Base-by-base conservation (phyloP, 2,329 filamentous ascomycete species). In the Sphaerostilbella broomeana region DNA sequence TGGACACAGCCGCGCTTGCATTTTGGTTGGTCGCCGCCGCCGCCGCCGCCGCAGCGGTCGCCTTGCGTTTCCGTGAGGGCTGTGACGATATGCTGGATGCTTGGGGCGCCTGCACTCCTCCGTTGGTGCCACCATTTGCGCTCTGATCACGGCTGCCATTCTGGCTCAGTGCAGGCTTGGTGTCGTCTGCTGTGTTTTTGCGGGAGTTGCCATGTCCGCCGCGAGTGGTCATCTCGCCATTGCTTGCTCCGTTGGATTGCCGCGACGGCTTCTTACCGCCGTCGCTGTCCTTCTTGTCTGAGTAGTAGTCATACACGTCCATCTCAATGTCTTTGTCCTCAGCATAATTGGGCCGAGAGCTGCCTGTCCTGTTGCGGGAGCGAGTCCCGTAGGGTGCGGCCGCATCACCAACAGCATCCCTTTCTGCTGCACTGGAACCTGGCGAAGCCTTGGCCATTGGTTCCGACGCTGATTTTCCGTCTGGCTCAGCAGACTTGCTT, bases 241-340 rank as follows among this genome's bases (percentile, higher is more conserved):
- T 49, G 60, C 61, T 49, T 17, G 60, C 53, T 49, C 58, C 61
- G 45, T 62, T 59, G 33, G 62, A 58, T 45, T 70, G 72, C 45
- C 68, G 67, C 52, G 70, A 68, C 25, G 68, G 59, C 57, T 81
- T 83, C 58, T 79, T 78, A 38, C 67, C 53, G 20, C 41, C 42
- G 45, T 77, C 73, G 40, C 67, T 67, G 12, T 77, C 72, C 51
- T 76, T 72, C 55, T 71, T 69, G 50, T 74, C 64, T 38, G 41
- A 32, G 56, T 72, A 67, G 59, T 73, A 75, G 55, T 95, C 90
- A 60, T 88, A 86, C 59, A 73, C 64, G 44, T 97, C 92, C 63
- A 86, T 79, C 55, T 97, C 90, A 51, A 89, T 72, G 62, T 95
- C 90, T 64, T 77, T 85, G 63, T 90, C 86, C 66, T 98, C 92